Conservation (phyloP, 164 flowering plant species). For the Vitis rotundifolia region DNA sequence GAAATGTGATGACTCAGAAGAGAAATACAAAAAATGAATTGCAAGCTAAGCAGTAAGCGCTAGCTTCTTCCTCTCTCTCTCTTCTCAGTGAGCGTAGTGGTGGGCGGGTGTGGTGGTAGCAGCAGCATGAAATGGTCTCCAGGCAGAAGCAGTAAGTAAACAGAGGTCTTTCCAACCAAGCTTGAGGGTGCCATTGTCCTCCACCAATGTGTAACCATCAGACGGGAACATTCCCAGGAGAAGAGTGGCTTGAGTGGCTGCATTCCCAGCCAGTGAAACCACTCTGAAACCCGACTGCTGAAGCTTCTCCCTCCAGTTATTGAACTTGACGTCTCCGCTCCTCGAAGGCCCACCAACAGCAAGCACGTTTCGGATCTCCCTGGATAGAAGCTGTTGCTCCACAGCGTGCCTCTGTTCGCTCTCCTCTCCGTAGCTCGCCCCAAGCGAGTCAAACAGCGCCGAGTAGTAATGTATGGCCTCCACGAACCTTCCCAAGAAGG, state of each 20-base stretch:
- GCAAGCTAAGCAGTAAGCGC: no score
- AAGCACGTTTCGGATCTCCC: conserved; percentile 73
- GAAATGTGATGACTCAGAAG: no score
- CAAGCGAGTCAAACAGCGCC: conserved; percentile 91
- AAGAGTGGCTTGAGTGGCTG: conserved; percentile 90
- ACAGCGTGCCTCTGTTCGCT: conserved; percentile 94
- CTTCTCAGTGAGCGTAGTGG: not conserved
- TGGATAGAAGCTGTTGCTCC: conserved; percentile 87
- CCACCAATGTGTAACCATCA: conserved; percentile 89
- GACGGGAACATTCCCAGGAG: conserved; percentile 94
- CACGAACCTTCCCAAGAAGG: conserved; percentile 88
- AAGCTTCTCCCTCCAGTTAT: conserved; percentile 90
- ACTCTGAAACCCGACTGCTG: conserved; percentile 79
- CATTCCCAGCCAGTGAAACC: conserved; percentile 84
- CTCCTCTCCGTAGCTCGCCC: conserved; percentile 93
- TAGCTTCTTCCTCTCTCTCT: no score
- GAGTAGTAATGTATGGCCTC: conserved; percentile 99
- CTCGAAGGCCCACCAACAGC: conserved; percentile 83
- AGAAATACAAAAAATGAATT: no score
- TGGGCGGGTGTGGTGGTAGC: not conserved
- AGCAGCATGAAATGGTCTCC: conserved; percentile 59
- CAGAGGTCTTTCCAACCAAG: conserved; percentile 98
- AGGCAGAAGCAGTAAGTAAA: conserved; percentile 95
- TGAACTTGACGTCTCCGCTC: conserved; percentile 69
- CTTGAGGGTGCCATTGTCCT: conserved; percentile 89